phyloP scores from a whole-genome alignment of 306 rosid genomes.

The Abrus precatorius region DNA sequence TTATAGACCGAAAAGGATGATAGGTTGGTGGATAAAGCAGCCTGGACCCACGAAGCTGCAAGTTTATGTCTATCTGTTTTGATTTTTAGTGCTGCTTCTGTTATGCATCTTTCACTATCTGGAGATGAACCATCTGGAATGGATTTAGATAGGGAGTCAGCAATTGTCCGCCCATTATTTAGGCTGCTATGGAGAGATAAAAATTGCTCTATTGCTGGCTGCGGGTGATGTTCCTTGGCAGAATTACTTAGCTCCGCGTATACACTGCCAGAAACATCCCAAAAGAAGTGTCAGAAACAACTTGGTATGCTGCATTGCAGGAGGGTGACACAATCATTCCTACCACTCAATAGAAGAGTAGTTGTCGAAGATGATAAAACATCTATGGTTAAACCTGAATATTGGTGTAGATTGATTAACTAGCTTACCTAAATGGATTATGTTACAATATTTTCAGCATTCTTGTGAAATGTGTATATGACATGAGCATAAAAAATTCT shows the following conservation, averaged over 20 bases:
- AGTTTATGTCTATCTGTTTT: slow-evolving; percentile 66
- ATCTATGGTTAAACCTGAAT: slow-evolving; percentile 25
- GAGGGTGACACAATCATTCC: slow-evolving; percentile 2
- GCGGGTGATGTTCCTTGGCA: slow-evolving; percentile 85
- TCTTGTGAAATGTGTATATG: slow-evolving; percentile 7
- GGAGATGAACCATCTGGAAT: slow-evolving; percentile 59
- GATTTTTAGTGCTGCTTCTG: slow-evolving; percentile 75
- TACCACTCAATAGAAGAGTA: not conserved
- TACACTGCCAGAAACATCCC: slow-evolving; percentile 60
- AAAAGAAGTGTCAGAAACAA: slow-evolving; percentile 42
- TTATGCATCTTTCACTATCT: slow-evolving; percentile 62
- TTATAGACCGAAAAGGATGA: slow-evolving; percentile 75
- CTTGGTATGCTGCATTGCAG: slow-evolving; percentile 22
- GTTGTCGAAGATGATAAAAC: not conserved
- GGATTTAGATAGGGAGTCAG: slow-evolving; percentile 73
- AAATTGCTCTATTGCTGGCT: slow-evolving; percentile 84
- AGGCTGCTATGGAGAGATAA: slow-evolving; percentile 74
- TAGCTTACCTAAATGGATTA: slow-evolving; percentile 27
- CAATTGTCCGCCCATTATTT: slow-evolving; percentile 60
- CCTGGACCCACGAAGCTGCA: slow-evolving; percentile 90
- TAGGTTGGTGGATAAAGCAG: slow-evolving; percentile 80
- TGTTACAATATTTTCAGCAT: slow-evolving; percentile 21
- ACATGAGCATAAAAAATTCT: not conserved
- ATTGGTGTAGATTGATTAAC: not conserved
- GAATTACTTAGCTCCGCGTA: slow-evolving; percentile 76